Evolutionary conservation across 2,329 filamentous ascomycete genomes (phyloP), one percentile per base, ranked within the genome.

Genomic region (Elsinoe batatas): DNA sequence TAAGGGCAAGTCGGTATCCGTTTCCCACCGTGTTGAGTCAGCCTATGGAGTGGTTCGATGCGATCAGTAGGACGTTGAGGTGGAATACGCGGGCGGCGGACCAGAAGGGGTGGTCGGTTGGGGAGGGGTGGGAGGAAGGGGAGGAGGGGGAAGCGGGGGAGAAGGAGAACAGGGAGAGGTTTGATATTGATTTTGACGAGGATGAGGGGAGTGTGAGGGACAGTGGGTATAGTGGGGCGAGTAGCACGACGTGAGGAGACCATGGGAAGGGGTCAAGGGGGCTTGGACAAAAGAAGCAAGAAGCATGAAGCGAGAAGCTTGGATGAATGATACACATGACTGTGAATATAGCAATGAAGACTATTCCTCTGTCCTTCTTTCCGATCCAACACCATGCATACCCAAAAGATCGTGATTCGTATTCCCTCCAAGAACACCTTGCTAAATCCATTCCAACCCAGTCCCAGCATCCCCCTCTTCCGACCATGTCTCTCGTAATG

Each of bases 11-110:
- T 30, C 90, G 95, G 68, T 98, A 96, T 66, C 93, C 93, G 0
- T 97, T 98, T 74, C 93, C 93, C 2, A 97, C 93, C 1, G 91
- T 98, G 42, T 88, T 94, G 57, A 87, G 89, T 61, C 88, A 86
- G 60, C 53, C 53, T 37, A 55, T 55, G 1, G 93, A 98, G 70
- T 98, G 93, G 93, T 96, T 98, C 67, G 88, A 96, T 70, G 94
- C 88, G 65, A 89, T 98, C 49, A 89, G 88, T 54, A 82, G 91
- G 58, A 95, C 91, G 3, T 77, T 98, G 58, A 81, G 91, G 60
- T 98, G 93, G 93, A 98, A 98, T 72, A 91, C 87, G 22, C 81
- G 93, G 44, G 53, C 90, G 3, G 91, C 91, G 4, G 85, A 46
- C 18, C 93, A 98, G 71, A 97, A 96, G 71, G 88, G 83, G 2